Percentiles rank a stretch among this genome's conserved stretches.
phyloP scores from a whole-genome alignment of 352 stramenopile genomes.

The Phytophthora syringae region DNA sequence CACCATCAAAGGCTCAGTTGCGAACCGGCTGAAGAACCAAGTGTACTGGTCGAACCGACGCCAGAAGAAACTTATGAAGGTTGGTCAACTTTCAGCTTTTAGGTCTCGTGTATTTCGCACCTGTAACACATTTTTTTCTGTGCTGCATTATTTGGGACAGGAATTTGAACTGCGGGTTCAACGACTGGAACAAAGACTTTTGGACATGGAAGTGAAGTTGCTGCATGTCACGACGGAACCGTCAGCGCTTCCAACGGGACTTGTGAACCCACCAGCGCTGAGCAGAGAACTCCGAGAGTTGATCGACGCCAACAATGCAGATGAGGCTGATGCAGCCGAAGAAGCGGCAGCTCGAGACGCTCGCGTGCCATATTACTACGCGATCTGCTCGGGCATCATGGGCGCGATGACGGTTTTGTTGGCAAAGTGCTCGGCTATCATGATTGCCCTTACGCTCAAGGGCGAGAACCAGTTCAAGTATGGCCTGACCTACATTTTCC shows the following conservation, averaged over 20 bases:
- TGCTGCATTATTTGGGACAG: constrained; percentile 23
- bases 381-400: constrained; percentile 87
- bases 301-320: constrained; percentile 32
- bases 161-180: constrained; percentile 73
- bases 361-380: constrained; percentile 86
- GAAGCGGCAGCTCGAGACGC: constrained; percentile 41
- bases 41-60: constrained; percentile 83
- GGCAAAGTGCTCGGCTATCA: constrained; percentile 87
- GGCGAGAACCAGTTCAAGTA: constrained; percentile 90
- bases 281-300: constrained; percentile 43
- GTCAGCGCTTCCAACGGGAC: constrained; percentile 20
- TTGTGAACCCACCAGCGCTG: constrained; percentile 28
- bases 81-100: constrained; percentile 5
- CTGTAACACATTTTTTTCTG: too few relatives aligned
- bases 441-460: constrained; percentile 85
- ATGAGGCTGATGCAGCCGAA: constrained; percentile 39
- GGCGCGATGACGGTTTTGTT: constrained; percentile 85
- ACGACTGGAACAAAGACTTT: constrained; percentile 68
- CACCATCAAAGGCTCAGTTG: constrained; percentile 89
- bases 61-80: constrained; percentile 85
- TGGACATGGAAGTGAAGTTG: constrained; percentile 69
- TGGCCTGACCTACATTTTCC: constrained; percentile 84
- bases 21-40: constrained; percentile 86
- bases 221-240: constrained; percentile 41
- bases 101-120: not conserved